phyloP scores from a whole-genome alignment of 352 stramenopile genomes.

The Globisporangium spinosum region DNA sequence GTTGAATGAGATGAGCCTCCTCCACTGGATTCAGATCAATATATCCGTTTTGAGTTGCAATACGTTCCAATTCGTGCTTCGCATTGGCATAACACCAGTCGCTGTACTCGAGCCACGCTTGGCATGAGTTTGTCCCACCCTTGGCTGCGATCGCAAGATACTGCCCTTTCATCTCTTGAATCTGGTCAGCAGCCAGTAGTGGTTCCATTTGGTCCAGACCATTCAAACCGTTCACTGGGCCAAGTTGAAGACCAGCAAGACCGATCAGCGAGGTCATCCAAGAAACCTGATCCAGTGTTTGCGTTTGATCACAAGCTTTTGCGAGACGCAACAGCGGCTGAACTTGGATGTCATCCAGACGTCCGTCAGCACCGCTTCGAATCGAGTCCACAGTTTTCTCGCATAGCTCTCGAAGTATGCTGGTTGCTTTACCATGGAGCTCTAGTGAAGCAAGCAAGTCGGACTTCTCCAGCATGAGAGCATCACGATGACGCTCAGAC shows the following conservation, averaged over 20 bases:
- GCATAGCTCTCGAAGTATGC: conserved; percentile 29
- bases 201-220: not conserved
- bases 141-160: conserved; percentile 29
- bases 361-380: not conserved
- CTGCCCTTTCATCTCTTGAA: conserved; percentile 11
- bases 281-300: conserved; percentile 19
- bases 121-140: conserved; percentile 32
- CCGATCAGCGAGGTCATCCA: not conserved
- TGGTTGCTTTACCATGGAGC: conserved; percentile 27
- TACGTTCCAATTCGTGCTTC: conserved; percentile 34
- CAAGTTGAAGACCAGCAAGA: not conserved
- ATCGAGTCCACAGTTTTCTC: conserved; percentile 5
- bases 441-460: conserved; percentile 35
- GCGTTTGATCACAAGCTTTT: conserved; percentile 17
- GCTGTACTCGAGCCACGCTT: conserved; percentile 60
- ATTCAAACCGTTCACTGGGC: not conserved
- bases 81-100: conserved; percentile 70
- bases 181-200: conserved; percentile 21
- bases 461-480: conserved; percentile 33
- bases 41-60: conserved; percentile 46
- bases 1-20: conserved; percentile 30
- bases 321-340: conserved; percentile 33
- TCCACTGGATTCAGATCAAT: conserved; percentile 46
- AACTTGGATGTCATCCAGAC: not conserved
- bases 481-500: not conserved